Evolutionary conservation across 2,329 filamentous ascomycete genomes (phyloP), one percentile per base, ranked within the genome.

Genomic region (Beauveria medogensis): DNA sequence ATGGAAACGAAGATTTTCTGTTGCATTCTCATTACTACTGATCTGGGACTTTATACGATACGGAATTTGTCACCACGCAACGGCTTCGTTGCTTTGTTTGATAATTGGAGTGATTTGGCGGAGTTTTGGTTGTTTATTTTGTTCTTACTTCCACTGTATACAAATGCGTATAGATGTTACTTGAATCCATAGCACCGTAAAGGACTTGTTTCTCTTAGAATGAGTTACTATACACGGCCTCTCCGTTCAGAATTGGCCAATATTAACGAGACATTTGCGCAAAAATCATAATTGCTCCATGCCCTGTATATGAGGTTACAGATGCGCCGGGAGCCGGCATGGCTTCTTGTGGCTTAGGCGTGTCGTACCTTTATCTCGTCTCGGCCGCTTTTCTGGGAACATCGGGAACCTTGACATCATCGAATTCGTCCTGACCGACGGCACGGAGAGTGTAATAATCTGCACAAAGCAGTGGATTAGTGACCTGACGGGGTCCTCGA

Each of bases 391-490:
- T 76, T 55, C 76, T 73, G 53, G 90, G 88, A 57, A 82, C 79
- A 72, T 91, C 89, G 30, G 94, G 94, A 43, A 97, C 88, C 72
- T 91, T 87, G 68, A 97, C 92, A 72, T 99, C 94, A 62, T 92
- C 90, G 77, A 99, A 99, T 67, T 97, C 91, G 74, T 97, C 94
- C 76, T 97, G 94, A 48, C 93, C 91, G 70, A 99, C 90, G 59
- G 91, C 91, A 66, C 81, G 84, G 71, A 99, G 88, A 4, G 83
- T 85, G 70, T 85, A 85, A 66, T 76, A 76, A 68, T 85, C 83
- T 85, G 61, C 51, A 5, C 18, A 16, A 16, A n/a, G 16, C 18
- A 50, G 20, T 28, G 41, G 60, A 6, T 70, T 61, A 69, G 67
- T 53, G 59, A 22, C 50, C n/a, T 37, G 41, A 51, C 30, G 22